These are phyloP conservation scores for Cryptococcus deneoformans DNA, from an alignment of 1,284 basidiomycete genomes.

Conservation along the genomic window DNA sequence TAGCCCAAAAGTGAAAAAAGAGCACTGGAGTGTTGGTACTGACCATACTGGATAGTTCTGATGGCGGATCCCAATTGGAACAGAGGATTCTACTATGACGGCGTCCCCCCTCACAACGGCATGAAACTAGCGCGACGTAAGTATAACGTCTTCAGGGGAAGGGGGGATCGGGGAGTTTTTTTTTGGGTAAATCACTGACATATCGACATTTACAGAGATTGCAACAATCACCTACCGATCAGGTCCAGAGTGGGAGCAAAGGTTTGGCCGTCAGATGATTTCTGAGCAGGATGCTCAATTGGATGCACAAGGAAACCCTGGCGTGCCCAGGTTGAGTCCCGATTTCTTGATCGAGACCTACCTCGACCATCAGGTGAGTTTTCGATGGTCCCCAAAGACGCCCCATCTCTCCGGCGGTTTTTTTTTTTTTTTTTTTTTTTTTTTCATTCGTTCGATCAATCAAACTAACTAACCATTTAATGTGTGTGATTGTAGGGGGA, in stretches of 20 bases:
- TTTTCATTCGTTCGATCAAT: too few species aligned
- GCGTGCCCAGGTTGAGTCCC: constrained; percentile 75
- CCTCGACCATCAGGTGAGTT: constrained; percentile 82
- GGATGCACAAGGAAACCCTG: constrained; percentile 20
- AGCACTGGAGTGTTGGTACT: not conserved
- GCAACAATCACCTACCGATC: constrained; percentile 99
- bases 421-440: not conserved
- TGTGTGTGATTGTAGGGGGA: constrained; percentile 57
- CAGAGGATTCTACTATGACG: constrained; percentile 94
- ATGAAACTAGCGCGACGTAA: constrained; percentile 97
- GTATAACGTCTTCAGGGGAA: constrained; percentile 37
- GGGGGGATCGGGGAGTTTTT: too few species aligned
- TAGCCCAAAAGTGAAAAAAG: too few species aligned
- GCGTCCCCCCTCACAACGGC: constrained; percentile 90
- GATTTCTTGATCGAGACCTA: constrained; percentile 99
- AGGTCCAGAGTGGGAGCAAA: constrained; percentile 97
- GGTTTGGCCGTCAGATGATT: constrained; percentile 71
- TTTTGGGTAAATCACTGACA: too few species aligned
- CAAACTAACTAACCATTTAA: not conserved
- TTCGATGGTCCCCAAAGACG: too few species aligned
- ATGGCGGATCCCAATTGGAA: constrained; percentile 99
- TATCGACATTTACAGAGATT: constrained; percentile 63
- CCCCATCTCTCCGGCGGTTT: not conserved
- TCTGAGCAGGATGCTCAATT: constrained; percentile 35
- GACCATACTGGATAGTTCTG: constrained; percentile 60